phyloP scores from a whole-genome alignment of 345 rosid genomes.

The Limnanthes douglasii region DNA sequence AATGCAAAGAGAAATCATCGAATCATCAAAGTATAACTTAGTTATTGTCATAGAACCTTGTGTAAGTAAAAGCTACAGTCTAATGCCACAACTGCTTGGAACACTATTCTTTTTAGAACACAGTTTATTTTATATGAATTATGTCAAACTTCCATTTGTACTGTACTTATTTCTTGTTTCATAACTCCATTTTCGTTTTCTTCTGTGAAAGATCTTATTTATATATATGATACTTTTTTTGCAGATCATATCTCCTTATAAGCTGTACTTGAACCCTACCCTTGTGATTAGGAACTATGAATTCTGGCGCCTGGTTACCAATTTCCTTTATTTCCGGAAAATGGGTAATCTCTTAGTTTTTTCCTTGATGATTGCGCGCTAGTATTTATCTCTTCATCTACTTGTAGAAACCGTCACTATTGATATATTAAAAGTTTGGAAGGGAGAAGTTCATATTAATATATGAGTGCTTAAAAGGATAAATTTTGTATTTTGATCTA shows the following conservation, averaged over 20 bases:
- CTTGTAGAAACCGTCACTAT: too few species aligned
- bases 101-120: not conserved
- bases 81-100: too few species aligned
- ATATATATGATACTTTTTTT: slow-evolving; percentile 6
- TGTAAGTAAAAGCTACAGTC: too few species aligned
- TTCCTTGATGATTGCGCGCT: too few species aligned
- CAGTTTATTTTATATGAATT: not conserved
- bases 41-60: too few species aligned
- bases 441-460: too few species aligned
- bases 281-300: slow-evolving; percentile 83
- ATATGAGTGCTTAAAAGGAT: too few species aligned
- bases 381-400: too few species aligned
- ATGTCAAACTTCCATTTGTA: not conserved
- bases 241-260: slow-evolving; percentile 87
- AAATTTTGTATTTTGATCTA: too few species aligned
- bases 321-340: slow-evolving; percentile 88
- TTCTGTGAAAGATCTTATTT: not conserved
- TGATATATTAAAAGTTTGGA: too few species aligned
- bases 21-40: too few species aligned
- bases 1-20: too few species aligned
- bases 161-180: slow-evolving; percentile 1
- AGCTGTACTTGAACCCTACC: slow-evolving; percentile 69
- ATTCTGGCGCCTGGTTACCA: slow-evolving; percentile 96
- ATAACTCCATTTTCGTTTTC: not conserved
- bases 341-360: slow-evolving; percentile 40